These are phyloP conservation scores for Syzygium syzygioides DNA, from an alignment of 441 rosid genomes.

Conservation along the genomic window DNA sequence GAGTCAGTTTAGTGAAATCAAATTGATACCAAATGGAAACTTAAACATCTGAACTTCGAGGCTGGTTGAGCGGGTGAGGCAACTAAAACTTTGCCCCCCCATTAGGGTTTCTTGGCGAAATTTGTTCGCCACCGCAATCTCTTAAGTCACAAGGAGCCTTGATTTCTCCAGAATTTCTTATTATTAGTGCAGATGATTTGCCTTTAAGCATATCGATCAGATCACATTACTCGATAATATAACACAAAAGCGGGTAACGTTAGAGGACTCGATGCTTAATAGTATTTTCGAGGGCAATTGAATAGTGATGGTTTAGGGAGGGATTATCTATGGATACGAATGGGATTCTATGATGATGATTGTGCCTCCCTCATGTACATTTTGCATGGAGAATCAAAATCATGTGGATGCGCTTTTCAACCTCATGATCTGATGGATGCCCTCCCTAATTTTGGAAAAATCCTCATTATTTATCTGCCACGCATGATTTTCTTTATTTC, in stretches of 20 bases:
- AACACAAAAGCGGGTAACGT: background rate
- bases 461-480: slow-evolving; percentile 58
- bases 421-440: slow-evolving; percentile 29
- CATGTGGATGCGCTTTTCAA: slow-evolving; percentile 34
- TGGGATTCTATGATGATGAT: slow-evolving; percentile 11
- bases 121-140: background rate
- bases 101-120: background rate
- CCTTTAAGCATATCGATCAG: background rate
- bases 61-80: background rate
- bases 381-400: slow-evolving; percentile 48
- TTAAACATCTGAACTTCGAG: background rate
- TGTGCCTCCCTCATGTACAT: slow-evolving; percentile 30
- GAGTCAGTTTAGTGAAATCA: background rate
- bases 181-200: background rate
- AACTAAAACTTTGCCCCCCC: background rate
- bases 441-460: slow-evolving; percentile 36
- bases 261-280: background rate
- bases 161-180: background rate
- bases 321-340: background rate
- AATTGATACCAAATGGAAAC: background rate
- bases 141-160: background rate
- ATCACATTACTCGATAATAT: background rate
- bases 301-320: background rate
- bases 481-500: slow-evolving; percentile 37
- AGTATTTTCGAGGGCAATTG: background rate